A percentile compares a stretch with the other conserved stretches of the same genome.
phyloP scores from a whole-genome alignment of 2,329 filamentous ascomycete genomes.

The Talaromyces funiculosus region DNA sequence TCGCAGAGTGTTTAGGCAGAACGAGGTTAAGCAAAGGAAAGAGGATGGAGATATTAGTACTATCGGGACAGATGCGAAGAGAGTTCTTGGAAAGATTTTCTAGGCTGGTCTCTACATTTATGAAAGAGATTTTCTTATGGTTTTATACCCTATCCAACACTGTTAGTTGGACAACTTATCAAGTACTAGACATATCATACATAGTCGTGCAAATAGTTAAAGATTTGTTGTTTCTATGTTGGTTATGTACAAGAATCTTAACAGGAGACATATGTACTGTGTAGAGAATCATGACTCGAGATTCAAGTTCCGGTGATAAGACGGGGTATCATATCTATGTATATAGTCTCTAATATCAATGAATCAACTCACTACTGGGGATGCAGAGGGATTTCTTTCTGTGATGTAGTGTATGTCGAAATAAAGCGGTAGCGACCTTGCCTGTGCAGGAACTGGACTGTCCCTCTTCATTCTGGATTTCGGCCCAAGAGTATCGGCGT shows the following conservation, averaged over 20 bases:
- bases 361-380: neutral
- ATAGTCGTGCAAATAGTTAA: neutral
- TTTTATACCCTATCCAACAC: neutral
- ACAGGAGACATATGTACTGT: neutral
- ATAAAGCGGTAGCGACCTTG: neutral
- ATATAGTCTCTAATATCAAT: neutral
- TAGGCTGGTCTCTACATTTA: no score
- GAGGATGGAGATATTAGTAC: conserved; percentile 20
- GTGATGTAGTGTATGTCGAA: neutral
- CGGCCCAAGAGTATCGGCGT: neutral
- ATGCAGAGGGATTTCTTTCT: neutral
- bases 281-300: neutral
- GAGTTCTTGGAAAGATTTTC: conserved; percentile 44
- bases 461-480: neutral
- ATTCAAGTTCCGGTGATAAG: neutral
- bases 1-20: conserved; percentile 39
- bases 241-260: neutral
- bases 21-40: conserved; percentile 28
- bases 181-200: neutral
- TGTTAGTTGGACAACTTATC: no score
- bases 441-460: neutral
- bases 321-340: conserved; percentile 6
- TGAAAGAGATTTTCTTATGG: no score
- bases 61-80: conserved; percentile 37
- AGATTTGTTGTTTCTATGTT: neutral